phyloP scores from a whole-genome alignment of 352 stramenopile species.

The Phytophthora lateralis region DNA sequence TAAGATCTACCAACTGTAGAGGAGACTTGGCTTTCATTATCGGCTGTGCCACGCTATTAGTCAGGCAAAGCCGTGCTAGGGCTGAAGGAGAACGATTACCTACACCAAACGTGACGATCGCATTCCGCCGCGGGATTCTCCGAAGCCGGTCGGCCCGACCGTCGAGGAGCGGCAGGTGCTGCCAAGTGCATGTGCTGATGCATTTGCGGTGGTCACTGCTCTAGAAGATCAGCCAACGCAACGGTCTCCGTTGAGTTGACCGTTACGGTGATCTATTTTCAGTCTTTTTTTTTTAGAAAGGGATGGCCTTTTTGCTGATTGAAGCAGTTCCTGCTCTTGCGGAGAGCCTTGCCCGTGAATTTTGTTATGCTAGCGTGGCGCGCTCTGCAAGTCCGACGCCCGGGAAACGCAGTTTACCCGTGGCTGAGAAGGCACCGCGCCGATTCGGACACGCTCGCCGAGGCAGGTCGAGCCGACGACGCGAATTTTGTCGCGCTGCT shows the following conservation, averaged over 20 bases:
- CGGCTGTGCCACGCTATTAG: not conserved
- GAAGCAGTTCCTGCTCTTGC: not conserved
- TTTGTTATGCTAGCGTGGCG: not conserved
- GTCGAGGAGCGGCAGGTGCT: not conserved
- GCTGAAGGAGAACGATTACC: slow-evolving; percentile 6
- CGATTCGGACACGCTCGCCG: not conserved
- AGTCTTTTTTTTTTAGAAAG: not conserved
- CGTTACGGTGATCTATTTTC: not conserved
- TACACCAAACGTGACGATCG: not conserved
- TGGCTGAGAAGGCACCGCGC: not conserved
- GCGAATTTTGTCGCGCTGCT: not conserved
- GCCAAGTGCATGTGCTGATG: not conserved
- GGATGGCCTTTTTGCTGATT: not conserved
- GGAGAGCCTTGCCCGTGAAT: not conserved
- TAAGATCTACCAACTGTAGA: not conserved
- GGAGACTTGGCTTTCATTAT: not conserved
- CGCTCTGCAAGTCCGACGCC: not conserved
- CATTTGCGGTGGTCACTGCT: not conserved
- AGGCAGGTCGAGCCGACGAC: slow-evolving; percentile 5
- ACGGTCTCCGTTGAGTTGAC: not conserved
- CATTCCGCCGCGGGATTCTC: not conserved
- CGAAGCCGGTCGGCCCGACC: too few species aligned
- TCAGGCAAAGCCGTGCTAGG: not conserved
- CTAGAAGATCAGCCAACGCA: not conserved
- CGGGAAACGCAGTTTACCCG: not conserved